These are phyloP conservation scores for Schizosaccharomyces versatilis DNA, from an alignment of 1,139 yeast species.

Conservation along the genomic window DNA sequence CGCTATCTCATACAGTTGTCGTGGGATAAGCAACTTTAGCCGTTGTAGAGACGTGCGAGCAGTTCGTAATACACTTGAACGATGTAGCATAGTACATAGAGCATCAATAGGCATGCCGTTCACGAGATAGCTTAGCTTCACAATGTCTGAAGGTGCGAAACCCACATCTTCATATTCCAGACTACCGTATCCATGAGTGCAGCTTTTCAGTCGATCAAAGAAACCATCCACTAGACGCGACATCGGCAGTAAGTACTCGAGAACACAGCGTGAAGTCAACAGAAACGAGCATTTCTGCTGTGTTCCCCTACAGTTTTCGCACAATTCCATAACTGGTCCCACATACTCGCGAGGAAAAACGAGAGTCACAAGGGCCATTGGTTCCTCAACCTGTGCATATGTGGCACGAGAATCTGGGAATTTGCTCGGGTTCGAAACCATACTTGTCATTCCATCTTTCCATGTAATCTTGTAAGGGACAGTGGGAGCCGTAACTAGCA, in stretches of 20 bases:
- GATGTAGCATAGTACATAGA: constrained; percentile 69
- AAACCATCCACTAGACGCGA: constrained; percentile 85
- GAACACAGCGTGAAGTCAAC: constrained; percentile 45
- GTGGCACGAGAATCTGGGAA: constrained; percentile 43
- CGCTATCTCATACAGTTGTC: constrained; percentile 77
- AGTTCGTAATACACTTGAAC: constrained; percentile 44
- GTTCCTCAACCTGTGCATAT: constrained; percentile 51
- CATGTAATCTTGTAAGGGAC: constrained; percentile 68
- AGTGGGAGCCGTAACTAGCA: constrained; percentile 85
- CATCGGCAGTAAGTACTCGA: constrained; percentile 62
- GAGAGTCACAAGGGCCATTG: constrained; percentile 75
- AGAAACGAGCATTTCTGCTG: constrained; percentile 63
- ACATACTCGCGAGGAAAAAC: constrained; percentile 76
- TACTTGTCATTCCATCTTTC: constrained; percentile 38
- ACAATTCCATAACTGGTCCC: constrained; percentile 66
- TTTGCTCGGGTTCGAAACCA: constrained; percentile 74
- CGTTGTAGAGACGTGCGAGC: constrained; percentile 69
- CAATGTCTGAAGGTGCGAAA: constrained; percentile 54
- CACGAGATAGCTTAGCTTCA: constrained; percentile 69
- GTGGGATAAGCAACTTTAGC: constrained; percentile 54
- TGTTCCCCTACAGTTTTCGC: constrained; percentile 64
- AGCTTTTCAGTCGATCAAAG: constrained; percentile 76
- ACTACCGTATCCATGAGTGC: constrained; percentile 81
- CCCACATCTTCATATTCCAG: constrained; percentile 90
- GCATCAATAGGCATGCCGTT: constrained; percentile 88